Base-by-base conservation (phyloP, 306 rosid genomes). In the Abrus precatorius region DNA sequence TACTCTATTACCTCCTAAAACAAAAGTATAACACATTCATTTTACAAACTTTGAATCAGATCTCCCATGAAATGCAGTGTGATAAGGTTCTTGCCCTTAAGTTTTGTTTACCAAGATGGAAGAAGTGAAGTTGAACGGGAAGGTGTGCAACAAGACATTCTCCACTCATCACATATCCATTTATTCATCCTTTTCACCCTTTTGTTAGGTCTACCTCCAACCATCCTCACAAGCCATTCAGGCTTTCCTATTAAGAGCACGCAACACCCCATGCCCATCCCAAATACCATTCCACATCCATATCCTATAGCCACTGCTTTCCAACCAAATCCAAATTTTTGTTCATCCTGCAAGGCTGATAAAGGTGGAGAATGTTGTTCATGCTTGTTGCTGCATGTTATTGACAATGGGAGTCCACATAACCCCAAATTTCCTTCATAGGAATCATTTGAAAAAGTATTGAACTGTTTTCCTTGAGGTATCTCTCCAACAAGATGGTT, bases 381-480 rank as follows among this genome's bases (percentile, higher is more conserved):
- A 13, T 34, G 28, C 13, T 55, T 30, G 7, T 4, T 13, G 0
- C 38, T 12, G 45, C 83, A 86, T 8, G 47, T 48, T 52, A 4
- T 48, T 38, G 84, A 9, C 54, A 88, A 36, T 0, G 89, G 91
- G 12, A 27, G 1, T 38, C 88, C 89, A n/a, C 83, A 86, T 9
- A 88, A 34, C 3, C 33, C 83, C 1, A 0, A 27, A 60, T 88
- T 88, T 45, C 82, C 89, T 3, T n/a, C 7, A 6, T 77, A 88
- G 0, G 89, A 86, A 3, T 66, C 72, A 1, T 41, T 78, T 2
- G 36, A 3, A 62, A 88, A 88, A 32, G 88, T 86, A 5, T 60
- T 4, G 34, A 88, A 88, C 14, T 88, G 89, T 0, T 57, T 71
- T 12, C 92, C 88, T 28, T n/a, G 43, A 9, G 89, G 88, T 32